A percentile compares a stretch with the other conserved stretches of the same genome.
phyloP scores from a whole-genome alignment of 2,329 filamentous ascomycete species.

The Ophiostoma australiae region DNA sequence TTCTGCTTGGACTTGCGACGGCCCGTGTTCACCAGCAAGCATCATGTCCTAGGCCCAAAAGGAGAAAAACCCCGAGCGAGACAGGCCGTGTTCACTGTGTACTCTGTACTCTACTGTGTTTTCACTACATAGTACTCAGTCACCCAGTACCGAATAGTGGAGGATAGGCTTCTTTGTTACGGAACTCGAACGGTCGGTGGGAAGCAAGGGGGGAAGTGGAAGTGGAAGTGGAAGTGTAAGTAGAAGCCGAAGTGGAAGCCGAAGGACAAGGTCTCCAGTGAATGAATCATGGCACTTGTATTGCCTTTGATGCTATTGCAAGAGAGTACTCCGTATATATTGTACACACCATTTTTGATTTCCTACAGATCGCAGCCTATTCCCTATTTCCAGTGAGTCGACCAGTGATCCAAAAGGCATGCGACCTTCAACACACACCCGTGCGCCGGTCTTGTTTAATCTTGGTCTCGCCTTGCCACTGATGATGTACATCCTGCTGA shows the following conservation, averaged over 20 bases:
- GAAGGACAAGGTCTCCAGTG: background rate
- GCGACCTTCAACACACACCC: conserved; percentile 7
- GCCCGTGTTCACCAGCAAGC: background rate
- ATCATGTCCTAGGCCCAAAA: conserved; percentile 3
- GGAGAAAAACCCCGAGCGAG: background rate
- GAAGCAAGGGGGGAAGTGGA: background rate
- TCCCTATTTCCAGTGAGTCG: conserved; percentile 4
- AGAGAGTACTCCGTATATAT: background rate
- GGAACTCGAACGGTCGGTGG: background rate
- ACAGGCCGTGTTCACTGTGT: background rate
- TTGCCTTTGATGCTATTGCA: background rate
- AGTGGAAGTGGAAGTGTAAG: conserved; percentile 3
- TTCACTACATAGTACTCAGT: too few relatives aligned
- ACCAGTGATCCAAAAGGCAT: conserved; percentile 12
- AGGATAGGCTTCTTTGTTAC: background rate
- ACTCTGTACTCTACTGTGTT: background rate
- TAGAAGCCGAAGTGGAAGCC: too few relatives aligned
- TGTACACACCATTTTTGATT: too few relatives aligned
- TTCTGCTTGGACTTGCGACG: background rate
- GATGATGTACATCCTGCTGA: background rate
- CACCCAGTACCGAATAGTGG: background rate
- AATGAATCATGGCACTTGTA: conserved; percentile 3
- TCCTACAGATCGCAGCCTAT: background rate
- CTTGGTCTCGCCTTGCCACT: background rate
- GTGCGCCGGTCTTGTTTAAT: background rate